These are phyloP conservation scores for Melanopsichium pennsylvanicum DNA, from an alignment of 1,284 basidiomycete genomes.

Conservation along the genomic window DNA sequence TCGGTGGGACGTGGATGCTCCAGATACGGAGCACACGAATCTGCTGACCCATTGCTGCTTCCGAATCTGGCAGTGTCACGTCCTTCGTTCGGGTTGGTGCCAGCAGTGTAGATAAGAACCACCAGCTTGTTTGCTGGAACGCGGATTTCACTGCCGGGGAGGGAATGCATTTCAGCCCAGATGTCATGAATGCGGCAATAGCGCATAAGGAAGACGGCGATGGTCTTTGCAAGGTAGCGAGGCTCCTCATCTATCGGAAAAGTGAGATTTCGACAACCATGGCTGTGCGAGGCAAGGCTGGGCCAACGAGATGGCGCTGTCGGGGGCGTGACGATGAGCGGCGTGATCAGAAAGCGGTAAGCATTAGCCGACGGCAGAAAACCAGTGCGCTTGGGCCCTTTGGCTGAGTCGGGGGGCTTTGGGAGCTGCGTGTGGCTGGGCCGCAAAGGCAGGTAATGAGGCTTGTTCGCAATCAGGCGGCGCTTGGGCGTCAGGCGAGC, in stretches of 20 bases:
- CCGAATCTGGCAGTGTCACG: not conserved
- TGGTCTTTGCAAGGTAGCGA: not conserved
- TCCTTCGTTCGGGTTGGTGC: not conserved
- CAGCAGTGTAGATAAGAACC: not conserved
- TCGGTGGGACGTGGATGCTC: slow-evolving; percentile 7
- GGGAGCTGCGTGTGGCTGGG: no score
- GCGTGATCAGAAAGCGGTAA: no score
- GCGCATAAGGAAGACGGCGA: not conserved
- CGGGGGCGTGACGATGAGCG: no score
- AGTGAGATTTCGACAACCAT: not conserved
- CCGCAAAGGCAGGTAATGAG: no score
- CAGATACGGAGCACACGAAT: slow-evolving; percentile 1
- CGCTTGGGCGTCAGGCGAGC: no score
- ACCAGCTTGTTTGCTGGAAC: not conserved
- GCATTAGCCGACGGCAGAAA: no score
- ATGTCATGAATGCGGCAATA: not conserved
- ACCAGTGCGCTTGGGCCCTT: no score
- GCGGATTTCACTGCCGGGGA: not conserved
- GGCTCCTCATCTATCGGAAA: not conserved
- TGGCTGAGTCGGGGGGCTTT: no score
- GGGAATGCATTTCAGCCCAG: not conserved
- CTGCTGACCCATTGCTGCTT: not conserved
- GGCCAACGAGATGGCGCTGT: not conserved
- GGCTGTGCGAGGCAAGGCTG: not conserved
- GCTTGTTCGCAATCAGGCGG: no score